These are phyloP conservation scores for Exophiala sp. DNA, from an alignment of 2,329 filamentous ascomycete species.

Conservation along the genomic window DNA sequence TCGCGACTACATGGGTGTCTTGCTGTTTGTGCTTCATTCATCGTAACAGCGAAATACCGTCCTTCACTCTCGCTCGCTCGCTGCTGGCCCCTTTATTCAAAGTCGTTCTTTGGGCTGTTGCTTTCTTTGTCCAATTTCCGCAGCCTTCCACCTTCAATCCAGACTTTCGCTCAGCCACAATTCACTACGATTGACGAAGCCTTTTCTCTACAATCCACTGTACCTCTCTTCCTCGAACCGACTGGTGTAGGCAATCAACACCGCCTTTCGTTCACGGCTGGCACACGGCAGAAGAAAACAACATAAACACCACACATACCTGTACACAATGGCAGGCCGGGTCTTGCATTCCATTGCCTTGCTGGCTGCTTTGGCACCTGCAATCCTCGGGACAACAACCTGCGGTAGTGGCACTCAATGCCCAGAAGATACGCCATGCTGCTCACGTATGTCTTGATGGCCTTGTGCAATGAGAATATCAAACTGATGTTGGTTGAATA, in stretches of 20 bases:
- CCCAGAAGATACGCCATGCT: conserved; percentile 67
- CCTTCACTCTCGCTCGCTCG: background rate
- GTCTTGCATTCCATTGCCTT: conserved; percentile 16
- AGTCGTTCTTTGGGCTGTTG: background rate
- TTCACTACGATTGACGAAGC: background rate
- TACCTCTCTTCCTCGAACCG: conserved; percentile 2
- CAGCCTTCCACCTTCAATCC: conserved; percentile 2
- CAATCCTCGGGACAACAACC: conserved; percentile 31
- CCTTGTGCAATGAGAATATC: background rate
- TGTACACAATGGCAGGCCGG: conserved; percentile 16
- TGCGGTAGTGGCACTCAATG: conserved; percentile 54
- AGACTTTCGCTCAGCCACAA: conserved; percentile 13
- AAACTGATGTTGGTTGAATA: conserved; percentile 53
- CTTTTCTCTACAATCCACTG: conserved; percentile 16
- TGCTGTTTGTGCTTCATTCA: background rate
- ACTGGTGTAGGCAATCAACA: background rate
- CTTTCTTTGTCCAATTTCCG: conserved; percentile 3
- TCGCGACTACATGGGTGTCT: background rate
- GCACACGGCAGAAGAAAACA: background rate
- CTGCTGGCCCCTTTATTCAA: conserved; percentile 2
- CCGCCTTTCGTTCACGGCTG: conserved; percentile 19
- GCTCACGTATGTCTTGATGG: conserved; percentile 61
- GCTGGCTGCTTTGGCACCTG: conserved; percentile 16
- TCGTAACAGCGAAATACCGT: background rate
- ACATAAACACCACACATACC: background rate